phyloP scores from a whole-genome alignment of 352 stramenopile species.

The Phytophthora cactorum region DNA sequence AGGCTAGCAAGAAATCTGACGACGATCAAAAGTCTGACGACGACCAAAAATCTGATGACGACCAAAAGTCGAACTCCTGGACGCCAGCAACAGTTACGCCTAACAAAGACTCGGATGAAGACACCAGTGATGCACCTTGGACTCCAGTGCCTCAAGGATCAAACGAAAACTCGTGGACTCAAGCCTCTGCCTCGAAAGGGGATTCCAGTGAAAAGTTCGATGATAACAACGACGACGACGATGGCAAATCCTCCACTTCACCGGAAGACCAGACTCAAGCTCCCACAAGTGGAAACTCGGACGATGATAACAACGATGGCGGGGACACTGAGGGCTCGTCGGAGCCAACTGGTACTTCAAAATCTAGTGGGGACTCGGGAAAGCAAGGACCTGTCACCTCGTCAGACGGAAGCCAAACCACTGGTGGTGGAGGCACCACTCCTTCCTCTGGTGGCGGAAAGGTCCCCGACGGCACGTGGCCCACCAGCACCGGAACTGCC shows the following conservation, averaged over 20 bases:
- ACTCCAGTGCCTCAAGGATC: too few relatives aligned
- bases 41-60: slow-evolving; percentile 10
- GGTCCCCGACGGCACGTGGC: slow-evolving; percentile 24
- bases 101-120: not conserved
- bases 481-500: slow-evolving; percentile 14
- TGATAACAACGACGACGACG: slow-evolving; percentile 11
- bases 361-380: not conserved
- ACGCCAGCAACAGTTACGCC: too few relatives aligned
- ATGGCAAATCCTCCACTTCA: slow-evolving; percentile 17
- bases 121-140: not conserved
- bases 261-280: not conserved
- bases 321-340: slow-evolving; percentile 1
- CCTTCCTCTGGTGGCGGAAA: slow-evolving; percentile 8
- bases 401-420: slow-evolving; percentile 7
- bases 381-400: slow-evolving; percentile 9
- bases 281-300: slow-evolving; percentile 9
- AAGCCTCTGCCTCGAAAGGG: not conserved
- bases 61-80: not conserved
- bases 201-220: slow-evolving; percentile 15
- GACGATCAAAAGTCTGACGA: slow-evolving; percentile 14
- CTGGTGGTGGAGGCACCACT: not conserved
- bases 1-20: not conserved
- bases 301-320: not conserved
- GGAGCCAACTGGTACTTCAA: not conserved
- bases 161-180: too few relatives aligned